Percentiles rank a stretch among this genome's conserved stretches.
Evolutionary conservation across 495 filamentous ascomycete genomes (phyloP).

Genomic region (Neohortaea acidophila): DNA sequence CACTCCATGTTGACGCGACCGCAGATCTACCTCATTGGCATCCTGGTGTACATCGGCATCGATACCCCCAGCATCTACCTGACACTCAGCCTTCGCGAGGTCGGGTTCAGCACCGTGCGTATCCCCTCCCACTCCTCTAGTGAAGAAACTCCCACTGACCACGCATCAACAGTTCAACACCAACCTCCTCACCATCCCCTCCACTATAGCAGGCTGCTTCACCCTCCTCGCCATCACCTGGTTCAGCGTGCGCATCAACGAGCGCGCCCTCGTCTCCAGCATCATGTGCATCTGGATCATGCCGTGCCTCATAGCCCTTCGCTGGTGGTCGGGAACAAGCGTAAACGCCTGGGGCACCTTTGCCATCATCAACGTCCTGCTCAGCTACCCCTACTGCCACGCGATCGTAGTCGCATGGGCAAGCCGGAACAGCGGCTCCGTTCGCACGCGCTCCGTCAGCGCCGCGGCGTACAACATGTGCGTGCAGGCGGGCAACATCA

Average conservation of each 20-base stretch:
- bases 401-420: slow-evolving; percentile 31
- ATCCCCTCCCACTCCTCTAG: slow-evolving; percentile 1
- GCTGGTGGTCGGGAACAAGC: slow-evolving; percentile 23
- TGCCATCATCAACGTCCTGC: slow-evolving; percentile 29
- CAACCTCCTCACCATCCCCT: no score
- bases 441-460: slow-evolving; percentile 30
- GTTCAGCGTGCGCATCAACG: slow-evolving; percentile 31
- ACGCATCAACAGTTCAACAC: no score
- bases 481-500: slow-evolving; percentile 28
- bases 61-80: slow-evolving; percentile 31
- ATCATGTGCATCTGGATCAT: slow-evolving; percentile 35
- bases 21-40: slow-evolving; percentile 33
- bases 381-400: slow-evolving; percentile 33
- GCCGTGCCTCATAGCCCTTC: slow-evolving; percentile 30
- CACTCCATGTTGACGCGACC: no score
- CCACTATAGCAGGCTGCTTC: slow-evolving; percentile 28
- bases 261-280: slow-evolving; percentile 32
- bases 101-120: slow-evolving; percentile 28
- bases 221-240: slow-evolving; percentile 30
- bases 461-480: slow-evolving; percentile 34
- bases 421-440: slow-evolving; percentile 30
- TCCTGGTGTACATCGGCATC: slow-evolving; percentile 37
- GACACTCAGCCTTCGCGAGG: slow-evolving; percentile 24
- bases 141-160: no score
- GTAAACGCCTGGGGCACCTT: slow-evolving; percentile 31